Base-by-base conservation (phyloP, 2,329 filamentous ascomycete genomes). In the Cordyceps sp. region DNA sequence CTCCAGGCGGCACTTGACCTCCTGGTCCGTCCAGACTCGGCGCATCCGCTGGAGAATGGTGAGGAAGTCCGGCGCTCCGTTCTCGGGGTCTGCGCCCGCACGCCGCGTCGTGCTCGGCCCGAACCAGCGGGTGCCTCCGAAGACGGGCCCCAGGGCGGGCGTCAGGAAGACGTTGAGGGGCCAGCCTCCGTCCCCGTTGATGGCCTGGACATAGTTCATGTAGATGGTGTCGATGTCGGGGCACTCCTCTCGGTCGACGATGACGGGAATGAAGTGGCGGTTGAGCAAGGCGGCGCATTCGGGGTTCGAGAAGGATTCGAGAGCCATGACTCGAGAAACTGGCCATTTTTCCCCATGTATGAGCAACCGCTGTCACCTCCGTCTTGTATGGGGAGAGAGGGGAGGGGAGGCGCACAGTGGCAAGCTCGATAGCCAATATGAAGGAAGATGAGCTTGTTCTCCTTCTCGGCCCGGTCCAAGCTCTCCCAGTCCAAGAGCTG, bases 161-260 rank as follows among this genome's bases (percentile, higher is more conserved):
- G 90, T 98, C 20, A 96, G 67, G 50, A 98, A 96, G n/a, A 93
- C 77, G 48, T 94, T 96, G 37, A 96, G 59, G 1, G 90, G 90
- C 86, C 90, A 96, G 25, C 90, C 90, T 9, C 85, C 88, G 2
- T 73, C 78, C 15, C 81, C 85, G 36, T 80, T 93, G 10, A 90
- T 88, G 2, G 88, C 88, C 52, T 94, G 85, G 26, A 93, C 78
- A 53, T 93, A 98, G 59, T 93, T 93, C 84, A 94, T 94, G 54
- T 96, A 96, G 41, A 96, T 86, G 38, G 81, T 76, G 49, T 98
- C 90, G 40, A 96, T 74, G 49, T 96, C 86, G 8, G 88, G 88
- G 18, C 88, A 75, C 55, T 93, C 84, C 55, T 98, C 90, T 37
- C 86, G 74, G 54, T 98, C 90, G 46, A 96, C 72, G 45, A 94